Conservation (phyloP, 1,284 basidiomycete species). For the Apiotrichum gracile region DNA sequence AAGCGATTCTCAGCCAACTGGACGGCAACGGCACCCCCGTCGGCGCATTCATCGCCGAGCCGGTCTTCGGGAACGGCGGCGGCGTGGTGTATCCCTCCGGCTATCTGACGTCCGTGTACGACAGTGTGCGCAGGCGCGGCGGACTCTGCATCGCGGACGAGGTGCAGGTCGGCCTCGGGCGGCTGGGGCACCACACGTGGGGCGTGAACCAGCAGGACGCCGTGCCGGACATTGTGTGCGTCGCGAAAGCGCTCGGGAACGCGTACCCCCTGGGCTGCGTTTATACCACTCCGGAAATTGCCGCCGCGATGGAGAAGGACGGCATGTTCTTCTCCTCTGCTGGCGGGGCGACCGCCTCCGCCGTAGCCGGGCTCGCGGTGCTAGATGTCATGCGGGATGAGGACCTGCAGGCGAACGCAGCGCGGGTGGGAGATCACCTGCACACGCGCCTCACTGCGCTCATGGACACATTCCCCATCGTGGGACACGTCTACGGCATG, state of each 20-base stretch:
- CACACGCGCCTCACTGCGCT: not conserved
- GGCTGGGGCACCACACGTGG: conserved; percentile 8
- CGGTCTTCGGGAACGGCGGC: conserved; percentile 15
- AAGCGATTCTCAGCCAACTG: not conserved
- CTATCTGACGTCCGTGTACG: conserved; percentile 3
- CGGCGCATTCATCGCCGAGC: conserved; percentile 9
- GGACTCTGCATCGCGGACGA: conserved; percentile 13
- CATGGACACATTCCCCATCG: not conserved
- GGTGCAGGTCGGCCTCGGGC: conserved; percentile 14
- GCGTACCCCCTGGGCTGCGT: conserved; percentile 10
- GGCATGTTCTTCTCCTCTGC: conserved; percentile 20
- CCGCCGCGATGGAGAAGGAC: conserved; percentile 3
- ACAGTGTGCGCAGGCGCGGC: not conserved
- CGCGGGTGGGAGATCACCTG: conserved; percentile 2
- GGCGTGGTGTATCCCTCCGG: conserved; percentile 2
- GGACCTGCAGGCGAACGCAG: conserved; percentile 6
- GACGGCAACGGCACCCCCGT: not conserved
- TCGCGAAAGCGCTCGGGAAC: conserved; percentile 11
- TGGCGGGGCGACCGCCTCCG: conserved; percentile 19
- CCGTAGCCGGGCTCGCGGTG: conserved; percentile 11
- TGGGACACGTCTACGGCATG: conserved; percentile 9
- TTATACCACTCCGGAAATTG: conserved; percentile 7
- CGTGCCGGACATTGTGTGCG: conserved; percentile 8
- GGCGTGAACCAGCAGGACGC: conserved; percentile 2
- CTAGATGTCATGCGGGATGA: conserved; percentile 10